A percentile compares a stretch with the other conserved stretches of the same genome.
Conservation (phyloP, 352 stramenopile genomes). For the Phytophthora boehmeriae region DNA sequence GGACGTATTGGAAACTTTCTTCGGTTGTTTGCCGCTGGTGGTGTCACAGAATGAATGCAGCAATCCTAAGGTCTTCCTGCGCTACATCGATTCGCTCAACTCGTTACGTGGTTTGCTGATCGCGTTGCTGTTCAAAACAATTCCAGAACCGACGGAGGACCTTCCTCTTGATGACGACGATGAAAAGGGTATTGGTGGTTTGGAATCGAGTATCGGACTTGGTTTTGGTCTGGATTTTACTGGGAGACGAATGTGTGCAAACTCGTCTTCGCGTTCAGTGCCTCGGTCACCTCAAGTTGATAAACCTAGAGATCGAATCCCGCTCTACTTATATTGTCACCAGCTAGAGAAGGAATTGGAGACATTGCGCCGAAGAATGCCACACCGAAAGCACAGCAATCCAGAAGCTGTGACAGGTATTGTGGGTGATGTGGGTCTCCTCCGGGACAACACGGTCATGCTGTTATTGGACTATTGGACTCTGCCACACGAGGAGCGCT, state of each 20-base stretch:
- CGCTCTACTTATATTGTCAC: slow-evolving; percentile 70
- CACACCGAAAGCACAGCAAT: slow-evolving; percentile 29
- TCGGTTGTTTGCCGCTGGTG: slow-evolving; percentile 59
- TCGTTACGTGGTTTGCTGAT: slow-evolving; percentile 58
- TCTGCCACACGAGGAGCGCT: slow-evolving; percentile 55
- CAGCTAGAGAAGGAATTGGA: slow-evolving; percentile 67
- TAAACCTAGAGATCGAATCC: slow-evolving; percentile 20
- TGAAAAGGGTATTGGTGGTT: slow-evolving; percentile 10
- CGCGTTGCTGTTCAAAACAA: slow-evolving; percentile 54
- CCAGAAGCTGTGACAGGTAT: slow-evolving; percentile 16
- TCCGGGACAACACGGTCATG: slow-evolving; percentile 64
- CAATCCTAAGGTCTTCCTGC: slow-evolving; percentile 50
- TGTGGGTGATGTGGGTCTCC: slow-evolving; percentile 50
- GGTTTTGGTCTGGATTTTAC: slow-evolving; percentile 33
- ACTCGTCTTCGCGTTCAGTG: slow-evolving; percentile 3
- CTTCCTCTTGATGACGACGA: slow-evolving; percentile 27
- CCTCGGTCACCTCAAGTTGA: background rate
- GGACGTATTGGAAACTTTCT: slow-evolving; percentile 72
- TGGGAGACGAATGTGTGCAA: background rate
- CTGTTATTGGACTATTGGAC: slow-evolving; percentile 75
- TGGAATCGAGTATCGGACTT: slow-evolving; percentile 29
- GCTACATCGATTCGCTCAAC: slow-evolving; percentile 64
- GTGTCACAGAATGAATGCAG: slow-evolving; percentile 45
- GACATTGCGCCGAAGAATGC: slow-evolving; percentile 38
- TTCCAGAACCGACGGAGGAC: slow-evolving; percentile 3